Evolutionary conservation across 257 asterid species (phyloP).

Genomic region (Primulina huaijiensis): DNA sequence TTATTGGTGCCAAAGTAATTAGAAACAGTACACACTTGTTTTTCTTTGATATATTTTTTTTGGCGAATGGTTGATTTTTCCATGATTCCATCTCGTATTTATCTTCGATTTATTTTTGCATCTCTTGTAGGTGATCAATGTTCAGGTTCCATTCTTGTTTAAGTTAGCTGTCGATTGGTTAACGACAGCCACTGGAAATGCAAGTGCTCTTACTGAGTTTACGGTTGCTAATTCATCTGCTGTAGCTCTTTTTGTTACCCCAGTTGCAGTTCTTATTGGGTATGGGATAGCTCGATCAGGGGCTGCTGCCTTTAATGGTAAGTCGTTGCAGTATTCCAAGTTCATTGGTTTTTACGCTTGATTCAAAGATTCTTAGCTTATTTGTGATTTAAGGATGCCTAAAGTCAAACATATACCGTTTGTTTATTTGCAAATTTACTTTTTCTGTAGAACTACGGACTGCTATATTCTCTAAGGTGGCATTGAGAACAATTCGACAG

Average conservation of each 20-base stretch:
- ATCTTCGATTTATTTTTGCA: slow-evolving; percentile 9
- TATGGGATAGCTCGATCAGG: slow-evolving; percentile 93
- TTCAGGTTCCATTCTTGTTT: slow-evolving; percentile 97
- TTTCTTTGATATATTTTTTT: background rate
- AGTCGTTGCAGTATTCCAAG: slow-evolving; percentile 17
- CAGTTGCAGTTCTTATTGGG: slow-evolving; percentile 86
- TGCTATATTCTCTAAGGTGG: slow-evolving; percentile 94
- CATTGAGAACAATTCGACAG: slow-evolving; percentile 83
- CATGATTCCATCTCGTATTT: background rate
- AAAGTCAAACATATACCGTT: background rate
- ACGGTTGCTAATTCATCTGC: slow-evolving; percentile 72
- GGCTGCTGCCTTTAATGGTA: slow-evolving; percentile 95
- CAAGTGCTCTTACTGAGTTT: slow-evolving; percentile 73
- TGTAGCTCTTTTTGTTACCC: slow-evolving; percentile 78
- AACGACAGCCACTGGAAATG: slow-evolving; percentile 66
- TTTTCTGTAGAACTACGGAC: slow-evolving; percentile 73
- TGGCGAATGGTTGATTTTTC: background rate
- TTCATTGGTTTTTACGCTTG: slow-evolving; percentile 12
- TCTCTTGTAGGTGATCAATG: slow-evolving; percentile 75
- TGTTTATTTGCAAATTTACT: slow-evolving; percentile 22
- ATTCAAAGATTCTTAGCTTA: background rate
- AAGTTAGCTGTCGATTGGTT: slow-evolving; percentile 97
- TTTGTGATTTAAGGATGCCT: no score
- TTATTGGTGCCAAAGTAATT: slow-evolving; percentile 83
- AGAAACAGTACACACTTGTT: background rate